Conservation (phyloP, 2,329 filamentous ascomycete genomes). For the Pseudogymnoascus sp. region DNA sequence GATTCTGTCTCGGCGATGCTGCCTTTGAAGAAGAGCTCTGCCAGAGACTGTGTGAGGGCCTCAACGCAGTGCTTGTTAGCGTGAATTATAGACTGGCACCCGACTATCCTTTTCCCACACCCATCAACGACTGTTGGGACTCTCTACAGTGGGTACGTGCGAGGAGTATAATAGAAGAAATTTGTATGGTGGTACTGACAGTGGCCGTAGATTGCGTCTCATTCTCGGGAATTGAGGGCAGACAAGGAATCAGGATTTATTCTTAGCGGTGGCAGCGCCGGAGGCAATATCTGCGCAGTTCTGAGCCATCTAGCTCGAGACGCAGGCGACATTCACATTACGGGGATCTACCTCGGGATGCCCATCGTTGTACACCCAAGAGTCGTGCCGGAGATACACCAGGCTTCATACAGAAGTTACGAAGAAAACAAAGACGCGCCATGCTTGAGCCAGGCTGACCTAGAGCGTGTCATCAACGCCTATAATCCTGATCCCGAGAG, state of each 20-base stretch:
- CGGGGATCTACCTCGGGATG: slow-evolving; percentile 38
- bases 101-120: slow-evolving; percentile 37
- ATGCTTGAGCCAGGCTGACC: slow-evolving; percentile 24
- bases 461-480: slow-evolving; percentile 22
- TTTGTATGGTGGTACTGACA: not conserved
- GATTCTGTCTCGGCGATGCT: slow-evolving; percentile 28
- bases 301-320: slow-evolving; percentile 34
- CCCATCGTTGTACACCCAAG: slow-evolving; percentile 24
- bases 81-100: slow-evolving; percentile 39
- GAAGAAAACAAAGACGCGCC: slow-evolving; percentile 35
- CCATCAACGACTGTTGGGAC: slow-evolving; percentile 37
- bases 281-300: slow-evolving; percentile 33
- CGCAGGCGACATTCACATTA: slow-evolving; percentile 35
- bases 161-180: not conserved
- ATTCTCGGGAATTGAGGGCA: slow-evolving; percentile 32
- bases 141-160: slow-evolving; percentile 34
- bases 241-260: slow-evolving; percentile 39
- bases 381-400: slow-evolving; percentile 29
- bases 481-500: slow-evolving; percentile 27
- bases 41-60: slow-evolving; percentile 24
- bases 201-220: slow-evolving; percentile 24
- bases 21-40: slow-evolving; percentile 28
- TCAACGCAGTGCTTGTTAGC: slow-evolving; percentile 35
- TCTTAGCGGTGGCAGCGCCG: slow-evolving; percentile 41
- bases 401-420: slow-evolving; percentile 30